These are phyloP conservation scores for Astragalus membranaceus DNA, from an alignment of 306 rosid genomes.

Conservation along the genomic window DNA sequence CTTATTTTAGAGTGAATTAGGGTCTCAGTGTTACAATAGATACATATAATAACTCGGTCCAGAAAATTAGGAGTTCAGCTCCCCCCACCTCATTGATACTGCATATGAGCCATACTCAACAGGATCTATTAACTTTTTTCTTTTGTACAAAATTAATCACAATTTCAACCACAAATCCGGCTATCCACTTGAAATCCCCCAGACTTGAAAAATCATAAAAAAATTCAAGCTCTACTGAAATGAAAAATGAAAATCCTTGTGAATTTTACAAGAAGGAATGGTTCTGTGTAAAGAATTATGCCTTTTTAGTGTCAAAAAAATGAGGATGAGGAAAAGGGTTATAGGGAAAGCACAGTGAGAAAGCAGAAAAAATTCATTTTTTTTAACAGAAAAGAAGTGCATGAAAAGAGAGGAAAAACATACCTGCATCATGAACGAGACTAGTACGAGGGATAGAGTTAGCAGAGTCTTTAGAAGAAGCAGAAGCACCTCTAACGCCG, in stretches of 20 bases:
- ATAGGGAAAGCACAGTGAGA: slow-evolving; percentile 9
- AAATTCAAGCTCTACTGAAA: not conserved
- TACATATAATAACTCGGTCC: no score
- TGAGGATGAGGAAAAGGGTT: slow-evolving; percentile 15
- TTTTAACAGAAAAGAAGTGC: no score
- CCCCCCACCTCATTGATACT: no score
- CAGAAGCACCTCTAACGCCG: slow-evolving; percentile 71
- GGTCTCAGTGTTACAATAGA: no score
- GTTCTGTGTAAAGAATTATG: slow-evolving; percentile 10
- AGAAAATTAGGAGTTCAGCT: no score
- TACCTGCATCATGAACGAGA: slow-evolving; percentile 90
- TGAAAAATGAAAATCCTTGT: slow-evolving; percentile 7
- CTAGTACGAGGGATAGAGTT: slow-evolving; percentile 88
- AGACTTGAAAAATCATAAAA: not conserved
- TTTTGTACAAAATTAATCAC: no score
- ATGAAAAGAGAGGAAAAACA: not conserved
- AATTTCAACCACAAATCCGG: no score
- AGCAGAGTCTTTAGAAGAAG: slow-evolving; percentile 68
- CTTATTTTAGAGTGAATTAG: no score
- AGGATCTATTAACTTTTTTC: no score
- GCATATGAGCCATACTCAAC: no score
- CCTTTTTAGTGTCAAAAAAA: not conserved
- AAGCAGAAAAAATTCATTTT: slow-evolving; percentile 27
- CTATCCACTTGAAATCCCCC: not conserved
- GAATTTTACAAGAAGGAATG: slow-evolving; percentile 14